Evolutionary conservation across 805 yeast genomes (phyloP).

Genomic region (Citeromyces matritensis): DNA sequence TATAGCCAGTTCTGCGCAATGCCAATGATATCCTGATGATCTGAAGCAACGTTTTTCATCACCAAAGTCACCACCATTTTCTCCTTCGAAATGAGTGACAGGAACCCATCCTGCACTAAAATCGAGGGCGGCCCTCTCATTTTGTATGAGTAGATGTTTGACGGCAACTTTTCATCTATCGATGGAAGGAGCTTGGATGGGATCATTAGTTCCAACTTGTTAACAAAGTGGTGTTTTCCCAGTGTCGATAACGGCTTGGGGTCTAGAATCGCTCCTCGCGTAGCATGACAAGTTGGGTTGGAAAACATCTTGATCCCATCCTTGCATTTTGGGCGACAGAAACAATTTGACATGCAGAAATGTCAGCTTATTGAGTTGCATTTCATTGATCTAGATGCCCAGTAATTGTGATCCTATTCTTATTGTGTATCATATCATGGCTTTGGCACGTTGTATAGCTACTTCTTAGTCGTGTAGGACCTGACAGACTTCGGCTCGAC

Average conservation of each 20-base stretch:
- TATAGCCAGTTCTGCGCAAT: slow-evolving; percentile 11
- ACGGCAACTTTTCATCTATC: neutral
- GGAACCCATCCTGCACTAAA: neutral
- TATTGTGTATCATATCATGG: no score
- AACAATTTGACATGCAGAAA: neutral
- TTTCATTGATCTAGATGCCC: neutral
- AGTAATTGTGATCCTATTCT: neutral
- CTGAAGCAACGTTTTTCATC: slow-evolving; percentile 8
- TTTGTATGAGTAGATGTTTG: neutral
- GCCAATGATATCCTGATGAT: slow-evolving; percentile 16
- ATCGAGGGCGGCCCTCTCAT: neutral
- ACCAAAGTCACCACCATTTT: slow-evolving; percentile 3
- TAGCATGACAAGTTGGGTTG: neutral
- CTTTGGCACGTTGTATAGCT: no score
- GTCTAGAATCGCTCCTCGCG: neutral
- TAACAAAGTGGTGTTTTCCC: slow-evolving; percentile 12
- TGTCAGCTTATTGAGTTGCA: neutral
- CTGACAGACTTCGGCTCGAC: no score
- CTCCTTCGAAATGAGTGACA: neutral
- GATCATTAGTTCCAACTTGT: slow-evolving; percentile 9
- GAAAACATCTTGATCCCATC: neutral
- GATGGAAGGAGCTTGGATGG: slow-evolving; percentile 1
- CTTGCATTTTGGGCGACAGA: neutral
- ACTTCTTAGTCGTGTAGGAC: no score
- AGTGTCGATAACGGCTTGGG: slow-evolving; percentile 2